Evolutionary conservation across 2,329 filamentous ascomycete genomes (phyloP).

Genomic region (Colletotrichum somersetense): DNA sequence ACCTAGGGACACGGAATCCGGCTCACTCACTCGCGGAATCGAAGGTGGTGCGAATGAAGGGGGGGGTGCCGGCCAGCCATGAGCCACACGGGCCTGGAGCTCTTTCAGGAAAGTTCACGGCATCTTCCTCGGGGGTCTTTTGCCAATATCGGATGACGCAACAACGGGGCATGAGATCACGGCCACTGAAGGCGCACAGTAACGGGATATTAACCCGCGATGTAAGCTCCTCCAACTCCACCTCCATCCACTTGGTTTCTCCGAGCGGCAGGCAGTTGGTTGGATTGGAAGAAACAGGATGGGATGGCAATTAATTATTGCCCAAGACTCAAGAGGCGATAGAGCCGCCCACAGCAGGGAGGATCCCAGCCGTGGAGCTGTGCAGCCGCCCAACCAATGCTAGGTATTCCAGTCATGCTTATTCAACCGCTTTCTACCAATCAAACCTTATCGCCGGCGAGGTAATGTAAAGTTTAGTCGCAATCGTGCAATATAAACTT

Average conservation of each 20-base stretch:
- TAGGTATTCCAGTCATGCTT: slow-evolving; percentile 37
- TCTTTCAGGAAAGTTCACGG: neutral
- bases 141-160: neutral
- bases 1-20: neutral
- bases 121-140: neutral
- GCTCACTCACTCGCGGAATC: too few species aligned
- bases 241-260: neutral
- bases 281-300: neutral
- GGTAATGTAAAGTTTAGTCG: neutral
- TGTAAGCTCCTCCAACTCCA: too few species aligned
- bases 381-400: slow-evolving; percentile 27
- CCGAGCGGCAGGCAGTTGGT: neutral
- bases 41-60: too few species aligned
- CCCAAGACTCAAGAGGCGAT: too few species aligned
- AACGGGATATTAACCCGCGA: slow-evolving; percentile 11
- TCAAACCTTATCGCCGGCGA: slow-evolving; percentile 23
- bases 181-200: neutral
- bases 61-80: too few species aligned
- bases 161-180: too few species aligned
- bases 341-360: slow-evolving; percentile 17
- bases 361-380: slow-evolving; percentile 12
- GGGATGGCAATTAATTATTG: neutral
- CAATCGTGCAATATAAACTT: too few species aligned
- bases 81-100: neutral
- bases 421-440: slow-evolving; percentile 15